Conservation (phyloP, 768 basidiomycete genomes). For the Rhodotorula paludigena region DNA sequence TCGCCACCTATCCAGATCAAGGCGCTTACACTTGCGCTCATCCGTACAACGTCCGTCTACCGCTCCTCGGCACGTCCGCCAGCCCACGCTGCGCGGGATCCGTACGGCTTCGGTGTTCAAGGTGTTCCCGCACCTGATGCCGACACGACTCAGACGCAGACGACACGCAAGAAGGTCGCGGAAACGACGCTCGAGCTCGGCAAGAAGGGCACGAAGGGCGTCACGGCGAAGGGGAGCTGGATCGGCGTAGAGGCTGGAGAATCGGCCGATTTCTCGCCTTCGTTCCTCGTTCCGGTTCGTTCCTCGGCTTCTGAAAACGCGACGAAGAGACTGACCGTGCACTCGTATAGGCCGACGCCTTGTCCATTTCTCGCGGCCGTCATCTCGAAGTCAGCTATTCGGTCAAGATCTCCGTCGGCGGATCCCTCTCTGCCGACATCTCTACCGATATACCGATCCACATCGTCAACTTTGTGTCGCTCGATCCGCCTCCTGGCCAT, state of each 20-base stretch:
- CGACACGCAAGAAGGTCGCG: slow-evolving; percentile 61
- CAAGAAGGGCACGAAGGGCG: slow-evolving; percentile 61
- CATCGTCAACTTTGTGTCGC: slow-evolving; percentile 75
- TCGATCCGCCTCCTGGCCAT: slow-evolving; percentile 68
- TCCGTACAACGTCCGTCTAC: slow-evolving; percentile 65
- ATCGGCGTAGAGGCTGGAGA: slow-evolving; percentile 66
- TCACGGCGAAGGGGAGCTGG: slow-evolving; percentile 87
- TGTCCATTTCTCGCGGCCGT: slow-evolving; percentile 63
- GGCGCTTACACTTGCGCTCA: slow-evolving; percentile 58
- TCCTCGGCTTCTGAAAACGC: not conserved
- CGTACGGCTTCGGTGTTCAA: not conserved
- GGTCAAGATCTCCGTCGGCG: slow-evolving; percentile 62
- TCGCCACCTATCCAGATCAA: slow-evolving; percentile 56
- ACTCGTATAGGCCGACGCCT: slow-evolving; percentile 57
- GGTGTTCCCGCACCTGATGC: not conserved
- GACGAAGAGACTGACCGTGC: not conserved
- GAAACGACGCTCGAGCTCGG: slow-evolving; percentile 64
- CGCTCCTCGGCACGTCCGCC: slow-evolving; percentile 48
- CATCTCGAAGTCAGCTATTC: slow-evolving; percentile 73
- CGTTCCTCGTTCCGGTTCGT: slow-evolving; percentile 69
- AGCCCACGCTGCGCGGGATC: not conserved
- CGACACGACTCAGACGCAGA: slow-evolving; percentile 52
- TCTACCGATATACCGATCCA: slow-evolving; percentile 67
- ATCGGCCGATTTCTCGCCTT: slow-evolving; percentile 61
- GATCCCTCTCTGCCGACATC: slow-evolving; percentile 60